A percentile compares a stretch with the other conserved stretches of the same genome.
phyloP scores from a whole-genome alignment of 1,139 yeast species.

The Wickerhamomyces sp. region DNA sequence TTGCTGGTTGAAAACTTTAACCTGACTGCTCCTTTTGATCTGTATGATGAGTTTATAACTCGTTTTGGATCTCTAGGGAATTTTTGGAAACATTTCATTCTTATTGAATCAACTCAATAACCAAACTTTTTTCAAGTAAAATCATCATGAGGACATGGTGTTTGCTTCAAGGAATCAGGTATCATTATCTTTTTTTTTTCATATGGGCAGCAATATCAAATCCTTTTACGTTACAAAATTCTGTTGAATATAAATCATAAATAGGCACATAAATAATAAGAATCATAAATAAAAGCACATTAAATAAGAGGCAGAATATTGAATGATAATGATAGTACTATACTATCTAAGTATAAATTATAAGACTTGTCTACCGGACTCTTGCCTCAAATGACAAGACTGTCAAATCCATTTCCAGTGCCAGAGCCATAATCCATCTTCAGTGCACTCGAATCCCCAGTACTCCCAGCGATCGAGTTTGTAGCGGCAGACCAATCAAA shows the following conservation, averaged over 20 bases:
- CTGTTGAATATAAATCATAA: not conserved
- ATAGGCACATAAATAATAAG: no score
- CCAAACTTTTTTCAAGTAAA: not conserved
- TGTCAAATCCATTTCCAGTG: no score
- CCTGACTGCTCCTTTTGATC: conserved; percentile 91
- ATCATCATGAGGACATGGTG: conserved; percentile 10
- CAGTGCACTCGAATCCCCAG: not conserved
- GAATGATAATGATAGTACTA: not conserved
- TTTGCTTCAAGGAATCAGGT: not conserved
- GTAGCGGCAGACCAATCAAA: not conserved
- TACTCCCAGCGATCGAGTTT: not conserved
- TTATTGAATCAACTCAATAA: conserved; percentile 9
- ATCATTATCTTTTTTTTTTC: no score
- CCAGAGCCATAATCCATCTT: not conserved
- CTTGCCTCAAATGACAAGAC: no score
- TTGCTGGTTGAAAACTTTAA: conserved; percentile 99
- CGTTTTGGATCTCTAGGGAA: conserved; percentile 29
- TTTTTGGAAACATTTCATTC: conserved; percentile 31
- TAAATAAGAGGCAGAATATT: not conserved
- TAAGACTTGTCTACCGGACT: no score
- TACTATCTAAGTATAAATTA: no score
- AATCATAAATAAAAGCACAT: not conserved
- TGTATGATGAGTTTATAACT: conserved; percentile 23
- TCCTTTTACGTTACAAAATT: no score
- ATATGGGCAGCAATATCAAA: no score